A percentile compares a stretch with the other conserved stretches of the same genome.
Conservation (phyloP, 1,284 basidiomycete species). For the Malassezia dermatis region DNA sequence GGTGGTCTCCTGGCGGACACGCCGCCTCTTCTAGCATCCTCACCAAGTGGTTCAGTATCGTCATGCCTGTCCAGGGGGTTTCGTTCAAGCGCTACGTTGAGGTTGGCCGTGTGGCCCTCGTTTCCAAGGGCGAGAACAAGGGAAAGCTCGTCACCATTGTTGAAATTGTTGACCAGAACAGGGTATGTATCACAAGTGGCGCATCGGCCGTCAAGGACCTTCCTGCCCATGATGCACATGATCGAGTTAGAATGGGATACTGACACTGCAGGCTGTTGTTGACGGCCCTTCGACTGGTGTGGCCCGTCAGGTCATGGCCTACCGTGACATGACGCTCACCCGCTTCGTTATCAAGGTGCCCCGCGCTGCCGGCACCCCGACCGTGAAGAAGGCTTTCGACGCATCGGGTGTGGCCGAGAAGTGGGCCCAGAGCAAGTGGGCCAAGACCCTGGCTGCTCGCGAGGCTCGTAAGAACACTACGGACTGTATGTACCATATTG, state of each 20-base stretch:
- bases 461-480: constrained; percentile 66
- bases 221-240: neutral
- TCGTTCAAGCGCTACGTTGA: constrained; percentile 90
- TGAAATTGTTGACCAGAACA: constrained; percentile 98
- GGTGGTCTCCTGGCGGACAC: neutral
- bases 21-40: constrained; percentile 12
- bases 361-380: constrained; percentile 70
- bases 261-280: constrained; percentile 65
- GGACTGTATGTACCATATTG: constrained; percentile 55
- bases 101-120: constrained; percentile 94
- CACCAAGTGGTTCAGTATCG: constrained; percentile 6
- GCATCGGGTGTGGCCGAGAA: constrained; percentile 62
- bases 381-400: constrained; percentile 77
- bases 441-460: constrained; percentile 71
- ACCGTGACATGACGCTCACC: constrained; percentile 85
- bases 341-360: constrained; percentile 76
- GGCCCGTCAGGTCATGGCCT: constrained; percentile 79
- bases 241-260: neutral
- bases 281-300: constrained; percentile 86
- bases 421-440: constrained; percentile 76
- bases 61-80: constrained; percentile 25
- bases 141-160: constrained; percentile 90
- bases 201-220: neutral
- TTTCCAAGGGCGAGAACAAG: constrained; percentile 73
- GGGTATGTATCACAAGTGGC: constrained; percentile 55